Evolutionary conservation across 495 filamentous ascomycete genomes (phyloP).

Genomic region (Emericellopsis terricola): DNA sequence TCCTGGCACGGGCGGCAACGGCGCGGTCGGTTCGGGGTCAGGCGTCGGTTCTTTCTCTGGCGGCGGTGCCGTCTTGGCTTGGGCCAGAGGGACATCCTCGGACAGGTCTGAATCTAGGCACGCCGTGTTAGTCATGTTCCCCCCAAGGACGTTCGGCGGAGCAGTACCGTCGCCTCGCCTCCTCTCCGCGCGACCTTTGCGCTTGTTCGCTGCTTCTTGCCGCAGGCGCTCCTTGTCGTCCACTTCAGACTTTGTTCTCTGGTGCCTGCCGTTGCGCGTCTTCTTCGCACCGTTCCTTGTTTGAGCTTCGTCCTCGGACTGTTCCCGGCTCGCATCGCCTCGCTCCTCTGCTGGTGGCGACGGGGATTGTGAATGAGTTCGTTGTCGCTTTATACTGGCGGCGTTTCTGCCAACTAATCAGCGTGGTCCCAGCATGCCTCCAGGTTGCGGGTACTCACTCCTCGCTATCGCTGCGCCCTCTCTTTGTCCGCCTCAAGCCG

Average conservation of each 20-base stretch:
- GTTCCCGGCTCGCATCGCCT: slow-evolving; percentile 33
- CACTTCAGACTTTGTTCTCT: slow-evolving; percentile 53
- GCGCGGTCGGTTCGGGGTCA: no score
- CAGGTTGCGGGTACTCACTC: slow-evolving; percentile 42
- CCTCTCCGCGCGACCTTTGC: slow-evolving; percentile 57
- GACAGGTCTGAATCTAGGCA: slow-evolving; percentile 38
- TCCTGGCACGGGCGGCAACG: slow-evolving; percentile 18
- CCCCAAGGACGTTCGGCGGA: slow-evolving; percentile 3
- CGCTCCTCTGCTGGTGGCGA: slow-evolving; percentile 23
- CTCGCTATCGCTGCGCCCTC: slow-evolving; percentile 81
- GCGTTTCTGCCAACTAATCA: slow-evolving; percentile 18
- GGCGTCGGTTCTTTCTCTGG: slow-evolving; percentile 4
- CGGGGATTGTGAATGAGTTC: slow-evolving; percentile 56
- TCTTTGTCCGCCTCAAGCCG: slow-evolving; percentile 47
- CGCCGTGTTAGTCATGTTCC: slow-evolving; percentile 8
- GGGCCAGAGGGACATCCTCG: slow-evolving; percentile 33
- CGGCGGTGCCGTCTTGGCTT: slow-evolving; percentile 20
- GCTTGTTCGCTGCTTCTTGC: slow-evolving; percentile 49
- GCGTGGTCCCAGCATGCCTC: background rate
- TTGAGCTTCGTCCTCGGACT: slow-evolving; percentile 54
- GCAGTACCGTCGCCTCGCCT: slow-evolving; percentile 55
- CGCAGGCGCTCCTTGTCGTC: slow-evolving; percentile 56
- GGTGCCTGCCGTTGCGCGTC: slow-evolving; percentile 40
- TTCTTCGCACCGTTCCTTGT: slow-evolving; percentile 40
- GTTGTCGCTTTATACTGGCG: slow-evolving; percentile 42